Percentiles rank a stretch among this genome's conserved stretches.
Evolutionary conservation across 768 basidiomycete species (phyloP).

Genomic region (Lactifluus echinatus): DNA sequence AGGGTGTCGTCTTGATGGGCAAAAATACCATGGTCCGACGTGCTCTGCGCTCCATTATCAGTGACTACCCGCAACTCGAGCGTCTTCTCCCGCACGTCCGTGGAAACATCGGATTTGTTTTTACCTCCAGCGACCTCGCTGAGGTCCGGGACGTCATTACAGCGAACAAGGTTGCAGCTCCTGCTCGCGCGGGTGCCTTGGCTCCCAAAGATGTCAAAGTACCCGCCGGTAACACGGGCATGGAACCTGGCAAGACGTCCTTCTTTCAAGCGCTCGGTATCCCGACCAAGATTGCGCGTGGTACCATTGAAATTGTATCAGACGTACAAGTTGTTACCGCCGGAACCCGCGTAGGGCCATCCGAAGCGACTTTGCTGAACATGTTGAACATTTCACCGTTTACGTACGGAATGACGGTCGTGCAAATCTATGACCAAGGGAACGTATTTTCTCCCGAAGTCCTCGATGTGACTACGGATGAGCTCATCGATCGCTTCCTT

Average conservation of each 20-base stretch:
- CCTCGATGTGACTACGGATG: constrained; percentile 87
- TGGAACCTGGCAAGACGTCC: constrained; percentile 99
- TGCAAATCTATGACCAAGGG: constrained; percentile 93
- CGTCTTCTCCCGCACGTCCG: constrained; percentile 90
- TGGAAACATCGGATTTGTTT: constrained; percentile 99
- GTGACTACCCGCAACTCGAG: constrained; percentile 91
- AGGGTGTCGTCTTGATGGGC: constrained; percentile 97
- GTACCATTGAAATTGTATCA: constrained; percentile 98
- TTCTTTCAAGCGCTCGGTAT: constrained; percentile 99
- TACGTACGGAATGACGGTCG: constrained; percentile 98
- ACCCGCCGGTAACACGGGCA: constrained; percentile 96
- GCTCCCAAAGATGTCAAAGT: constrained; percentile 89
- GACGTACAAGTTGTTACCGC: constrained; percentile 93
- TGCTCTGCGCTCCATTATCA: constrained; percentile 84
- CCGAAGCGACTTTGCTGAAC: constrained; percentile 97
- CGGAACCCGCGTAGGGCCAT: constrained; percentile 89
- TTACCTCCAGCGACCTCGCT: constrained; percentile 87
- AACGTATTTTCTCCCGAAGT: constrained; percentile 85
- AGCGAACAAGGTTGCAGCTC: constrained; percentile 97
- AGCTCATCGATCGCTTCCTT: constrained; percentile 87
- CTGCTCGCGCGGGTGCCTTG: constrained; percentile 95
- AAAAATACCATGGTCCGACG: constrained; percentile 99
- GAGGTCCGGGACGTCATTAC: constrained; percentile 89
- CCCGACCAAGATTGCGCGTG: constrained; percentile 99
- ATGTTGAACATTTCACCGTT: constrained; percentile 99